These are phyloP conservation scores for Neurospora sp. DNA, from an alignment of 495 filamentous ascomycete species.

Conservation along the genomic window DNA sequence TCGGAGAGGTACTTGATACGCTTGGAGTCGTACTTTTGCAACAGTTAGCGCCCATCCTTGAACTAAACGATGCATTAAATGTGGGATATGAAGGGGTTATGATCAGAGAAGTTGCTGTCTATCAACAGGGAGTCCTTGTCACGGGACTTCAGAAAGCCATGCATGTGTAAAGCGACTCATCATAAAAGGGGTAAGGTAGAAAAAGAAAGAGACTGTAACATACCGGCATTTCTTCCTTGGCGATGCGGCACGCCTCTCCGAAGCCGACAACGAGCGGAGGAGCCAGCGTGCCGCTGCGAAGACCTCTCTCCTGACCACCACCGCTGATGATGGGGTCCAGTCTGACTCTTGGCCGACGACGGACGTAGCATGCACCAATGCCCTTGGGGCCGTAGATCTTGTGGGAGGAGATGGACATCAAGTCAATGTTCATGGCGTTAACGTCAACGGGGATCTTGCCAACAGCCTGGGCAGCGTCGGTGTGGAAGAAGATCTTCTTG, in stretches of 20 bases:
- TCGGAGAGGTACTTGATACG: slow-evolving; percentile 74
- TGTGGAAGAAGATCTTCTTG: slow-evolving; percentile 97
- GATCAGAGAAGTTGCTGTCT: slow-evolving; percentile 43
- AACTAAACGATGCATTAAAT: background rate
- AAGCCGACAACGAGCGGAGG: slow-evolving; percentile 85
- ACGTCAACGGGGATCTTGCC: slow-evolving; percentile 96
- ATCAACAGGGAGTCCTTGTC: slow-evolving; percentile 40
- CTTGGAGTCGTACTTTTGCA: slow-evolving; percentile 73
- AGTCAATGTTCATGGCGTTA: slow-evolving; percentile 90
- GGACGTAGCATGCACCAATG: slow-evolving; percentile 90
- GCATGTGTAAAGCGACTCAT: slow-evolving; percentile 65
- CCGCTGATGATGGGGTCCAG: slow-evolving; percentile 94
- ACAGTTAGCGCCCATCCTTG: slow-evolving; percentile 10
- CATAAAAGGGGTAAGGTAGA: slow-evolving; percentile 23
- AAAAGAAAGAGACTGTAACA: slow-evolving; percentile 23
- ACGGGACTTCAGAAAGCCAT: slow-evolving; percentile 51
- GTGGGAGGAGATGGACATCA: slow-evolving; percentile 98
- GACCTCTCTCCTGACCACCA: slow-evolving; percentile 88
- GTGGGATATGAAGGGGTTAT: background rate
- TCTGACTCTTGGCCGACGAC: slow-evolving; percentile 82
- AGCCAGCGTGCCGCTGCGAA: slow-evolving; percentile 87
- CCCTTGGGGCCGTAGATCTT: slow-evolving; percentile 99
- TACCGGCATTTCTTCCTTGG: slow-evolving; percentile 81
- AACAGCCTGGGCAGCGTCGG: slow-evolving; percentile 92
- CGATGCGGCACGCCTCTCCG: slow-evolving; percentile 89